Percentiles rank a stretch among this genome's conserved stretches.
phyloP scores from a whole-genome alignment of 2,329 filamentous ascomycete species.

The Penicillium hesseltinei region DNA sequence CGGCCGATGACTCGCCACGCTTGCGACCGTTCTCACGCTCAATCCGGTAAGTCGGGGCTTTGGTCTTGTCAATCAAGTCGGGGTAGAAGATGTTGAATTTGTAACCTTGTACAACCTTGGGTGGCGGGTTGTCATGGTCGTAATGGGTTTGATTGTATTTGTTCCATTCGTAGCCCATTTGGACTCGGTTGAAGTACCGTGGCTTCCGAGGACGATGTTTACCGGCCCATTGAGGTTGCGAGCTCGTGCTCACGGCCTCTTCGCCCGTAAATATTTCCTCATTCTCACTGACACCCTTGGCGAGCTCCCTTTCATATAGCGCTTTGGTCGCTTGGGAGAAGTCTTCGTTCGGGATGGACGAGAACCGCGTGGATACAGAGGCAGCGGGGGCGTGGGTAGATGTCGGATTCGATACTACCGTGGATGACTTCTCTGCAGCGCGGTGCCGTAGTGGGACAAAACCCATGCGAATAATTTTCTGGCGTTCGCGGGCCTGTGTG shows the following conservation, averaged over 20 bases:
- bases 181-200: slow-evolving; percentile 94
- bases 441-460: slow-evolving; percentile 63
- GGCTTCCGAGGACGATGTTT: slow-evolving; percentile 90
- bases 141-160: slow-evolving; percentile 99
- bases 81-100: slow-evolving; percentile 99
- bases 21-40: slow-evolving; percentile 87
- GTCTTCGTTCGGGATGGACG: slow-evolving; percentile 68
- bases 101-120: slow-evolving; percentile 97
- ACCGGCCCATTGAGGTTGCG: slow-evolving; percentile 73
- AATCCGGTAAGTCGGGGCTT: slow-evolving; percentile 93
- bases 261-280: slow-evolving; percentile 95
- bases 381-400: slow-evolving; percentile 46
- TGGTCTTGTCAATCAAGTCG: slow-evolving; percentile 90
- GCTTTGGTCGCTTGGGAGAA: slow-evolving; percentile 84
- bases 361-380: slow-evolving; percentile 66
- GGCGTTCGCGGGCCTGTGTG: slow-evolving; percentile 53
- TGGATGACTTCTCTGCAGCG: slow-evolving; percentile 34
- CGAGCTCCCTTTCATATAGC: slow-evolving; percentile 87
- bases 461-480: slow-evolving; percentile 62
- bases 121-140: slow-evolving; percentile 95
- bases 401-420: slow-evolving; percentile 33
- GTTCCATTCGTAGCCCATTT: slow-evolving; percentile 99
- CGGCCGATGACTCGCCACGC: slow-evolving; percentile 86
- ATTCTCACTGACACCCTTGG: slow-evolving; percentile 84
- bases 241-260: slow-evolving; percentile 66